phyloP scores from a whole-genome alignment of 768 basidiomycete genomes.

The Tylopilus sp. region DNA sequence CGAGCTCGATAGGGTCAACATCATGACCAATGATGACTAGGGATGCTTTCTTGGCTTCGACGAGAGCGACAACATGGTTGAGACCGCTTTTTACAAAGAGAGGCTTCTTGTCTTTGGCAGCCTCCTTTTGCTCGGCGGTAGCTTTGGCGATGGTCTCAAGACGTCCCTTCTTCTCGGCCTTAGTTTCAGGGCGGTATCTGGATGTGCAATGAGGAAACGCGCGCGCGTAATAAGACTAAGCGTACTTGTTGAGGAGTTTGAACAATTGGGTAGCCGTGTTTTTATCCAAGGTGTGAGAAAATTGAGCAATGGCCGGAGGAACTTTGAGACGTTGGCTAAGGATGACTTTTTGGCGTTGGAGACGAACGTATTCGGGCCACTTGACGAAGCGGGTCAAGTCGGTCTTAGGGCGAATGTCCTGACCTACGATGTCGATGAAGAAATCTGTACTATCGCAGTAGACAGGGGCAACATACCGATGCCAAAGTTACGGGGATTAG shows the following conservation, averaged over 20 bases:
- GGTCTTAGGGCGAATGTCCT: slow-evolving; percentile 84
- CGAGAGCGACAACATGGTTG: slow-evolving; percentile 93
- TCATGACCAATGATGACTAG: slow-evolving; percentile 96
- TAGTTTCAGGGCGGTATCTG: slow-evolving; percentile 83
- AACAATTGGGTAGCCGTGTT: slow-evolving; percentile 98
- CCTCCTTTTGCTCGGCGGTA: slow-evolving; percentile 75
- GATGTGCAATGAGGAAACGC: not conserved
- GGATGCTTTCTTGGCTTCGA: slow-evolving; percentile 96
- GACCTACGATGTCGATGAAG: slow-evolving; percentile 52
- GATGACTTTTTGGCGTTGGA: slow-evolving; percentile 98
- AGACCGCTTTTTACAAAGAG: slow-evolving; percentile 94
- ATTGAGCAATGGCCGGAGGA: slow-evolving; percentile 96
- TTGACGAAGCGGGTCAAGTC: slow-evolving; percentile 98
- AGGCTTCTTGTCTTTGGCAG: slow-evolving; percentile 87
- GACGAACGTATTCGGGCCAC: slow-evolving; percentile 98
- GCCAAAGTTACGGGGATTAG: slow-evolving; percentile 88
- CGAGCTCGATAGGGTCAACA: slow-evolving; percentile 98
- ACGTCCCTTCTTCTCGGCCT: slow-evolving; percentile 96
- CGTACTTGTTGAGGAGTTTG: slow-evolving; percentile 92
- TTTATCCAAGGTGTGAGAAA: slow-evolving; percentile 97
- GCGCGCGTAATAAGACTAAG: not conserved
- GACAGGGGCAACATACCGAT: slow-evolving; percentile 62
- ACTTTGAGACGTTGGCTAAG: slow-evolving; percentile 97
- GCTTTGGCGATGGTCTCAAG: slow-evolving; percentile 74
- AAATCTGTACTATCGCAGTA: not conserved